phyloP scores from a whole-genome alignment of 1,284 basidiomycete genomes.

The Moesziomyces aphidis region DNA sequence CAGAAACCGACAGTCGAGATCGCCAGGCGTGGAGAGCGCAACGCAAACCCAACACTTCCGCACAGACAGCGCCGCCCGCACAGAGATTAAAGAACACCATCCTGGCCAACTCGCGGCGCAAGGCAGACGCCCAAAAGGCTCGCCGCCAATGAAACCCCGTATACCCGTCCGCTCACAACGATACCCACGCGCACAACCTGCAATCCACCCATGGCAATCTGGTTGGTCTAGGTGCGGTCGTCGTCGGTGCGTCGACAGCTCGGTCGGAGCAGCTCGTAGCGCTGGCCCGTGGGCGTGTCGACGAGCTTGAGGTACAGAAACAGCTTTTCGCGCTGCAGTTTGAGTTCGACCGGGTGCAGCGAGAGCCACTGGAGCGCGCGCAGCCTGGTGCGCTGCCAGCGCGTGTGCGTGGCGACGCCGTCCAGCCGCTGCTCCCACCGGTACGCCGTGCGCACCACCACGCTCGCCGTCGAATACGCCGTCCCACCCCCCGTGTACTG shows the following conservation, averaged over 20 bases:
- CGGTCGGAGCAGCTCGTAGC: constrained; percentile 34
- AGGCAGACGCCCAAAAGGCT: no score
- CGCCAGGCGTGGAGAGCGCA: neutral
- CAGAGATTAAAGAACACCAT: neutral
- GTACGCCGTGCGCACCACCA: constrained; percentile 47
- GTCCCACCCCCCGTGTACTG: constrained; percentile 77
- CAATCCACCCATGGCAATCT: no score
- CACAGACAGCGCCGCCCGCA: neutral
- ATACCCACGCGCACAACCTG: no score
- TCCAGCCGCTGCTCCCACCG: constrained; percentile 49
- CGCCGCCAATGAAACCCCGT: no score
- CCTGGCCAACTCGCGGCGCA: no score
- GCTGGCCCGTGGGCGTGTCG: constrained; percentile 3
- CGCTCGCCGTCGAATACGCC: constrained; percentile 75
- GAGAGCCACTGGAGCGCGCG: constrained; percentile 42
- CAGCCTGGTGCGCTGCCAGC: constrained; percentile 31
- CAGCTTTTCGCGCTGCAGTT: constrained; percentile 37
- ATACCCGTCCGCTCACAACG: no score
- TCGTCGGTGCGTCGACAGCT: constrained; percentile 3
- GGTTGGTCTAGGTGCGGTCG: no score
- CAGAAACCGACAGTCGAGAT: neutral
- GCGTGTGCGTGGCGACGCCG: constrained; percentile 25
- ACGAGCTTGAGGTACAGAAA: constrained; percentile 48
- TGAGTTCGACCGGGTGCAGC: constrained; percentile 40
- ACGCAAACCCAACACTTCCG: neutral